Base-by-base conservation (phyloP, 108 stramenopile genomes). In the Stephanodiscus minutulus region DNA sequence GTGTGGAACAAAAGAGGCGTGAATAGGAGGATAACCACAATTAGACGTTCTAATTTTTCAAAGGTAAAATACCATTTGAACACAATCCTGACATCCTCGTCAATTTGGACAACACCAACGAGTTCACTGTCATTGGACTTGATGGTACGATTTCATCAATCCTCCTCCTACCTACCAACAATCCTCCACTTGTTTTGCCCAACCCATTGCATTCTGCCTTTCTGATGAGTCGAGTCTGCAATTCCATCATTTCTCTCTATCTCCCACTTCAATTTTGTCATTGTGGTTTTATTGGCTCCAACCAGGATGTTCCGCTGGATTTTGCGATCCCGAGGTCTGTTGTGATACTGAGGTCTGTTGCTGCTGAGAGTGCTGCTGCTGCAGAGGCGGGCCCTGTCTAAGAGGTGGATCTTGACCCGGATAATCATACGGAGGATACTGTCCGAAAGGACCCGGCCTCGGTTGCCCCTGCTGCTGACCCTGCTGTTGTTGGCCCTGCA, bases 211-310 rank as follows among this genome's bases (percentile, higher is more conserved):
- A 52, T 52, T n/a, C 7, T 8, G 15, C 25, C 52, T 27, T 25
- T 24, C 24, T 52, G 4, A 5, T 33, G 31, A 33, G 31, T 33
- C 3, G 31, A 33, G 3, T 33, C 31, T 5, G 5, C 5, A 2
- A 33, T 2, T 5, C 31, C 31, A 33, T 33, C 31, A 33, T 6
- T 54, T 18, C 24, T 24, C 5, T 22, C 6, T 7, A 8, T 58
- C 57, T 33, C 57, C 27, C 6, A 9, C 31, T 33, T 58, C 15
- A 33, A 27, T 24, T 5, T 10, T 56, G n/a, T 18, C 24, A 43
- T 54, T n/a, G n/a, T n/a, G 10, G 10, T 13, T 24, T 68, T 72
- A 79, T 49, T 79, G 78, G n/a, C 67, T 79, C 78, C 78, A 79
- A 11, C 62, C 78, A 15, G 78, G 78, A 68, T 79, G 78, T 43